Percentiles rank a stretch among this genome's conserved stretches.
Evolutionary conservation across 2,329 filamentous ascomycete species (phyloP).

Genomic region (Leptographium lundbergii): DNA sequence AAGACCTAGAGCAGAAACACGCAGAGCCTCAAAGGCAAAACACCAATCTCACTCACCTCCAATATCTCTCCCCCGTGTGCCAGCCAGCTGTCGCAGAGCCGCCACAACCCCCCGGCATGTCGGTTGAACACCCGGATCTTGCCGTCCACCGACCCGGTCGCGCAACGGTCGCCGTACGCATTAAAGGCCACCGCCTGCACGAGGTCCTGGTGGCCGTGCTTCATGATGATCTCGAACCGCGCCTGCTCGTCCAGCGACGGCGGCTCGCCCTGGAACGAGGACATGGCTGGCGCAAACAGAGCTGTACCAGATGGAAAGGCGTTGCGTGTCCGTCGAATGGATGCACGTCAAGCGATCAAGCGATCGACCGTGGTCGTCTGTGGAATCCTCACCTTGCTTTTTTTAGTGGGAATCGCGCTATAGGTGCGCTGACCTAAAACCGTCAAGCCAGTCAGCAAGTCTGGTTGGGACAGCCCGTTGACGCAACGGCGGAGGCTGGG

Average conservation of each 20-base stretch:
- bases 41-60: constrained; percentile 67
- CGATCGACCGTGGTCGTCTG: too few relatives aligned
- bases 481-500: too few relatives aligned
- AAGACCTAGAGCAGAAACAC: too few relatives aligned
- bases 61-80: constrained; percentile 84
- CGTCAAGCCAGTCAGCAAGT: not conserved
- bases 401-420: not conserved
- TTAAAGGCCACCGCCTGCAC: constrained; percentile 84
- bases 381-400: not conserved
- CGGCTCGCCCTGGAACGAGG: constrained; percentile 17
- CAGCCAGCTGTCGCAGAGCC: constrained; percentile 73
- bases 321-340: too few relatives aligned
- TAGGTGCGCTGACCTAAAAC: not conserved
- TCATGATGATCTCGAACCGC: constrained; percentile 47
- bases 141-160: constrained; percentile 84
- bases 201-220: constrained; percentile 66
- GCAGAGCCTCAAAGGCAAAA: not conserved
- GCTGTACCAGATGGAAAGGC: not conserved
- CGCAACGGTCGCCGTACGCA: constrained; percentile 80
- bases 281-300: constrained; percentile 9
- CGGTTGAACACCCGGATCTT: constrained; percentile 85
- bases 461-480: too few relatives aligned
- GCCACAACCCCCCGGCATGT: constrained; percentile 66
- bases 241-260: constrained; percentile 29
- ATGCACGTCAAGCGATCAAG: too few relatives aligned